Conservation (phyloP, 306 rosid species). For the Sesbania bispinosa region DNA sequence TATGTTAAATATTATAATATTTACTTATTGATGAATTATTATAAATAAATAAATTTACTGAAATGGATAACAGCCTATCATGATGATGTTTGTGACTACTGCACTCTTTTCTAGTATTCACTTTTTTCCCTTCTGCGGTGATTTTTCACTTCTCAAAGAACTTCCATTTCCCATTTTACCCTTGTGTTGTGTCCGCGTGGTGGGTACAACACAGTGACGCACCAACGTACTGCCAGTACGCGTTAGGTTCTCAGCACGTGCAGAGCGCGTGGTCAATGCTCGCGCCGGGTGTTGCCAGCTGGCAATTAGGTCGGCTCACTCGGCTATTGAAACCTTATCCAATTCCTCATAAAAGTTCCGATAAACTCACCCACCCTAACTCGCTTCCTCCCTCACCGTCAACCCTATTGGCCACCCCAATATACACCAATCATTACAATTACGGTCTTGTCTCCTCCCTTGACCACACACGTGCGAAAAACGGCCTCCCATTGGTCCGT, state of each 20-base stretch:
- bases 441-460: not conserved
- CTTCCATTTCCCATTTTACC: not conserved
- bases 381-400: not conserved
- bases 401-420: not conserved
- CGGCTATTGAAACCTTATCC: conserved; percentile 47
- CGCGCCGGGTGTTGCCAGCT: conserved; percentile 37
- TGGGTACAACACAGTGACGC: conserved; percentile 29
- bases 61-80: not conserved
- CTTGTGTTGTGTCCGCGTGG: conserved; percentile 9
- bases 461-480: conserved; percentile 11
- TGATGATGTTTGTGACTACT: not conserved
- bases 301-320: conserved; percentile 36
- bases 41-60: too few species aligned
- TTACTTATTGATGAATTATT: too few species aligned
- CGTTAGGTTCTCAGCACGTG: conserved; percentile 28
- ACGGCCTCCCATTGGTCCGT: conserved; percentile 25
- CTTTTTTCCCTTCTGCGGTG: conserved; percentile 13
- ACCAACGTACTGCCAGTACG: conserved; percentile 23
- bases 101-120: not conserved
- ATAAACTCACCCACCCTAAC: not conserved
- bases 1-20: too few species aligned
- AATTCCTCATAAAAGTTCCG: conserved; percentile 5
- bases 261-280: conserved; percentile 37
- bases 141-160: conserved; percentile 28
- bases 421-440: not conserved